Evolutionary conservation across 306 rosid genomes (phyloP).

Genomic region (Albizia julibrissin): DNA sequence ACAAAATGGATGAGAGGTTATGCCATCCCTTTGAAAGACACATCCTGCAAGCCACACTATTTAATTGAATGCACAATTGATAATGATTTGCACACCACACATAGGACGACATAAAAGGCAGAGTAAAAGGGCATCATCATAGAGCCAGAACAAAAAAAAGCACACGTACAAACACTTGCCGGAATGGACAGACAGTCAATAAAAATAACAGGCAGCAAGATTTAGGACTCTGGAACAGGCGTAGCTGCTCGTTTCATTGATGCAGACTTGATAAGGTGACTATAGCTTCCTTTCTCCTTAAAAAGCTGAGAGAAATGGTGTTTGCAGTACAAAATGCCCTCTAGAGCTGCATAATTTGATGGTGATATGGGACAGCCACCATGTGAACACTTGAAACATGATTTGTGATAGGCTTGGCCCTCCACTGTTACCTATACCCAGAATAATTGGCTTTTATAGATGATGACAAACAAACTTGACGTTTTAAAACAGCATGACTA

Average conservation of each 20-base stretch:
- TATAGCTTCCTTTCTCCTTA: constrained; percentile 86
- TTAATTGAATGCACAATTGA: constrained; percentile 23
- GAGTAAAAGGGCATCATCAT: background rate
- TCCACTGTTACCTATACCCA: constrained; percentile 90
- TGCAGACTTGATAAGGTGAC: constrained; percentile 78
- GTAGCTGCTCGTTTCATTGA: constrained; percentile 64
- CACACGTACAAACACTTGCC: constrained; percentile 25
- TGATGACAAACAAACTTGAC: background rate
- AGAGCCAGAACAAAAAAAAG: constrained; percentile 1
- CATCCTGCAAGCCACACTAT: constrained; percentile 6
- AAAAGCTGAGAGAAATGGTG: constrained; percentile 96
- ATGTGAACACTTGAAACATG: constrained; percentile 93
- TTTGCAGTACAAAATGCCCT: constrained; percentile 94
- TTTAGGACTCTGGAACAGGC: constrained; percentile 68
- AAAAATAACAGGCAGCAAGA: constrained; percentile 17
- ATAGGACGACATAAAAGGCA: background rate
- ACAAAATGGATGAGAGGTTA: background rate
- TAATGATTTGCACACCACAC: constrained; percentile 31
- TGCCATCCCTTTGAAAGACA: background rate
- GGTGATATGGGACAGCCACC: constrained; percentile 92
- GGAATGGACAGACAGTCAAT: background rate
- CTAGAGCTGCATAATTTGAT: constrained; percentile 91
- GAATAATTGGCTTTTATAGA: background rate
- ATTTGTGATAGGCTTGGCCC: constrained; percentile 81
- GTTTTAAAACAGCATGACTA: background rate